Base-by-base conservation (phyloP, 2,329 filamentous ascomycete genomes). In the Talaromyces islandicus region DNA sequence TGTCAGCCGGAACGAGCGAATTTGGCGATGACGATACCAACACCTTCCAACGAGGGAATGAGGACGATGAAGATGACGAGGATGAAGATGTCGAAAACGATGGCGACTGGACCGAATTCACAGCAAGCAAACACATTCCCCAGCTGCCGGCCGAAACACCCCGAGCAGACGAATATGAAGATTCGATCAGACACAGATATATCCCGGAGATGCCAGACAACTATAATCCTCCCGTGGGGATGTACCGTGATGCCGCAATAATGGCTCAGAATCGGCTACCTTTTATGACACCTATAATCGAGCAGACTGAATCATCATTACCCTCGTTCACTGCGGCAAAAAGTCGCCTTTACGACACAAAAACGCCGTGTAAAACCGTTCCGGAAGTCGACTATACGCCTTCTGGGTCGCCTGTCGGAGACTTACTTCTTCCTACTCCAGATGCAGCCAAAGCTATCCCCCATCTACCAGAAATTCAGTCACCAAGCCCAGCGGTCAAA, bases 231-330 rank as follows among this genome's bases (percentile, higher is more conserved):
- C 88, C 91, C 19, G 88, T 84, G 60, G 84, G 88, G 54, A 89
- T 90, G 61, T 96, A 89, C 81, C 87, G 92, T 70, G 90, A 96
- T 74, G 85, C 91, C 70, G 83, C 79, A 38, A 84, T 92, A 72
- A 82, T 88, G 73, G 91, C 92, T 62, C 95, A 97, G 69, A 96
- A 92, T 75, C 88, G 92, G 58, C 81, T 97, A 10, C 94, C 93
- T 3, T 99, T 97, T 73, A 97, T 99, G 94, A 99, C 94, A 0
- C 94, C 94, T 1, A 99, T 99, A 65, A 93, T 94, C 1, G 94
- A 99, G 74, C 88, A 91, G 68, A 99, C 94, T 0, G 94, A 99
- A 75, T 89, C 88, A 11, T 97, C 92, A 0, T 77, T 97, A 38
- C 76, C 88, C 48, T 83, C 84, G 4, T 86, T 29, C 81, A 85